Evolutionary conservation across 305 asterid genomes (phyloP), one percentile per base, ranked within the genome.

Genomic region (Rubia peregrina): DNA sequence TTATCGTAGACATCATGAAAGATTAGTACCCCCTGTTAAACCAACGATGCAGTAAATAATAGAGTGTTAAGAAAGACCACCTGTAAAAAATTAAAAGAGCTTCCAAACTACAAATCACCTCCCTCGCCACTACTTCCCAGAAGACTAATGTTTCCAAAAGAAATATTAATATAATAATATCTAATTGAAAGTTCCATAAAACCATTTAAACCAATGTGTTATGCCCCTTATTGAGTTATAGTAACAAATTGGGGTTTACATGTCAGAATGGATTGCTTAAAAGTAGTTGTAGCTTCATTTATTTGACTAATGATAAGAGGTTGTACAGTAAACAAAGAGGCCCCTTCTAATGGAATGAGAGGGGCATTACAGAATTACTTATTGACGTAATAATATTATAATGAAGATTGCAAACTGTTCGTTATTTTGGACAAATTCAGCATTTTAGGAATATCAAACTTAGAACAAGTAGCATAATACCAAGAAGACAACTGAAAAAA

Each of bases 1-100:
- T 89, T 85, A 75, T 90, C 95, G 77, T 90, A 89, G 74, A 89
- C 94, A 48, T 88, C 99, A 80, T 92, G 99, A 86, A 95, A 95
- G 78, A 90, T 89, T 75, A 95, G 83, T 41, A 89, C 79, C 70
- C 99, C 99, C 99, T 95, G 81, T 75, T 19, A 61, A 57, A 71
- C 74, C 60, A 67, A 85, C 64, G 73, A 72, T 19, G 66, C 63
- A 71, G 68, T 33, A 30, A 62, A 68, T 4, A 67, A 71, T 46
- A 22, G 40, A 43, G 43, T 13, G 65, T 33, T n/a, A 60, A 68
- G 11, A 53, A 22, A 68, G 67, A 64, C 61, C 60, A 41, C 44
- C 26, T 73, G 14, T 30, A 43, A 64, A 51, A 62, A 42, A 48
- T 14, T 12, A 17, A 48, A 48, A 48, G 48, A 66, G 43, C 65